Evolutionary conservation across 345 rosid species (phyloP), one percentile per base, ranked within the genome.

Genomic region (Lepidium didymum): DNA sequence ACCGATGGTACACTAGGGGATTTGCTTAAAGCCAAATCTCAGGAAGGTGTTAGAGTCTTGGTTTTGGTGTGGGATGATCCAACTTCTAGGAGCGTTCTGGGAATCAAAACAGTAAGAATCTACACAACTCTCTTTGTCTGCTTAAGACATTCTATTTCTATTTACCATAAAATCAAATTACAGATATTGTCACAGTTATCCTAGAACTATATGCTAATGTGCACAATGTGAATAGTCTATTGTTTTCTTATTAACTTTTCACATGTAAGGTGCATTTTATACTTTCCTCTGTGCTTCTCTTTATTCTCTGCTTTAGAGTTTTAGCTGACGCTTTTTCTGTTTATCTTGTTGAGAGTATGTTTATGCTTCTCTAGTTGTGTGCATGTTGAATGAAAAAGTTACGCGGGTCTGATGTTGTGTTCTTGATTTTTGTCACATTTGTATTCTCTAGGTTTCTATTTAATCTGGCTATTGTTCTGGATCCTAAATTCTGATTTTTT

Each of bases 1-100:
- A 77, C 56, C 1, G 70, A 77, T 40, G 66, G 62, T 50, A 82
- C 77, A 25, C 73, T 92, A 64, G 98, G 98, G 27, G 88, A 87
- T 57, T 86, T 92, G 75, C 90, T 92, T 29, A 92, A 85, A 67
- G 62, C n/a, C 18, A 92, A 92, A 77, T 92, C 98, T 62, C 98
- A 85, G 51, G 96, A 92, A 81, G 96, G 98, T 73, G 98, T 92
- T 11, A 74, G 96, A 67, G 98, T 92, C 59, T 83, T 92, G 77
- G 87, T 92, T 50, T 86, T 92, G 61, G 87, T 88, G 27, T 92
- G 98, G 98, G 98, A 92, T 84, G 98, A 92, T 83, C 98, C 96
- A 21, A 85, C 96, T 55, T 92, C 98, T 38, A 82, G 75, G 70
- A 86, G 89, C 80, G 57, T 92, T 71, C 47, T 90, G 33, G 93